A percentile compares a stretch with the other conserved stretches of the same genome.
These are phyloP conservation scores for Wallacemonas collosoma DNA, from an alignment of 208 protist genomes.

Conservation along the genomic window DNA sequence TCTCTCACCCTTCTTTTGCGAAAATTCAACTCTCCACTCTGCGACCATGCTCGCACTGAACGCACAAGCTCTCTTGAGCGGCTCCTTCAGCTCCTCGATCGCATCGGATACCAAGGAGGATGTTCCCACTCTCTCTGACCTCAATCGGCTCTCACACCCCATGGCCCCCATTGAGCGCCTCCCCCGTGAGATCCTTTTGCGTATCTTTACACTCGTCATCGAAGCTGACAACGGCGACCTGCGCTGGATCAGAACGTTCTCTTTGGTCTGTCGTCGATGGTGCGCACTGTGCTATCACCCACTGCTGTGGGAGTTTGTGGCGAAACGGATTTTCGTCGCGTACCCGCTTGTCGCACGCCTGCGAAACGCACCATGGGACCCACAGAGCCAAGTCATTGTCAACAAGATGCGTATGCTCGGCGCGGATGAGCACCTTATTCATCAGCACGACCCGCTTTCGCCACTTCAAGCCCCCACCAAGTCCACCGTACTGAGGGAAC, in stretches of 20 bases:
- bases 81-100: constrained; percentile 25
- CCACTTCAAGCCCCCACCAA: constrained; percentile 47
- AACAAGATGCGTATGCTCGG: constrained; percentile 50
- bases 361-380: constrained; percentile 39
- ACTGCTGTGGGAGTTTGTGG: constrained; percentile 70
- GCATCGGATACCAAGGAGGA: constrained; percentile 23
- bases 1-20: background rate
- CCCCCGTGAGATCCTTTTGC: constrained; percentile 62
- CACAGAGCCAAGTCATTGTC: constrained; percentile 43
- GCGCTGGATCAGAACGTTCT: constrained; percentile 54
- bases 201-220: constrained; percentile 74
- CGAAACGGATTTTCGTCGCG: constrained; percentile 67
- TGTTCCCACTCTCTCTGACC: background rate
- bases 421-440: constrained; percentile 44
- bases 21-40: background rate
- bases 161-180: constrained; percentile 38
- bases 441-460: constrained; percentile 42
- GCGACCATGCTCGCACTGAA: constrained; percentile 32
- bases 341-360: constrained; percentile 73
- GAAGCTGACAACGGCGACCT: constrained; percentile 46
- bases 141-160: background rate
- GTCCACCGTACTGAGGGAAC: constrained; percentile 37
- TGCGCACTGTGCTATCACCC: constrained; percentile 53
- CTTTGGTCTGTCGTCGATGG: constrained; percentile 62
- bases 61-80: constrained; percentile 28